A percentile compares a stretch with the other conserved stretches of the same genome.
These are phyloP conservation scores for Exserohilum rostratum DNA, from an alignment of 2,329 filamentous ascomycete genomes.

Conservation along the genomic window DNA sequence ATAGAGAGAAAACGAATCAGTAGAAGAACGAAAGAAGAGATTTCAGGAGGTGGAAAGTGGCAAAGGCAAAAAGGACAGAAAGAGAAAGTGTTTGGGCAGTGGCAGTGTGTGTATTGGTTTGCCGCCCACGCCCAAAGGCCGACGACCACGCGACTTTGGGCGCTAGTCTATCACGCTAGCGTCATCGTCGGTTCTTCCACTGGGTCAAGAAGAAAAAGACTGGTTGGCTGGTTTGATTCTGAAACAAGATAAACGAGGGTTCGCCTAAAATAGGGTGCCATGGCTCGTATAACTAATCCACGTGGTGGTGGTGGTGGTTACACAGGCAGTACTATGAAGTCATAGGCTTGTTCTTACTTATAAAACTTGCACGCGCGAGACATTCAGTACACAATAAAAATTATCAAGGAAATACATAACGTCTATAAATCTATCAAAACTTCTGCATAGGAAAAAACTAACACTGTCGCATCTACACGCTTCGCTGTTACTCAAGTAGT, in stretches of 20 bases:
- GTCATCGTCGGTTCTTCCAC: neutral
- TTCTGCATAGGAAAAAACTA: neutral
- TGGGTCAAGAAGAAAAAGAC: neutral
- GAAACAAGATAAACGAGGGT: neutral
- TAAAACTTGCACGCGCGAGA: no score
- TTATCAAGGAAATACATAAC: neutral
- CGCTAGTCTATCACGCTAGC: constrained; percentile 1
- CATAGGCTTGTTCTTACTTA: no score
- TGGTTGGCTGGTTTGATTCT: no score
- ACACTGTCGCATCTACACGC: neutral
- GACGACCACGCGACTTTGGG: neutral
- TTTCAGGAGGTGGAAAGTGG: no score
- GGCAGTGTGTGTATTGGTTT: no score
- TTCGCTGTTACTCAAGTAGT: neutral
- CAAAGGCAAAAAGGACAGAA: neutral
- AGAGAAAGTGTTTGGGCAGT: neutral
- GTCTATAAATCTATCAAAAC: constrained; percentile 14
- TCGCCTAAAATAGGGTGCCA: no score
- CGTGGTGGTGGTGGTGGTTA: no score
- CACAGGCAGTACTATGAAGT: no score
- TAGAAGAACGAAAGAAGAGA: neutral
- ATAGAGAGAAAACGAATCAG: neutral
- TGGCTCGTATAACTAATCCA: no score
- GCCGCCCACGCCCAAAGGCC: neutral
- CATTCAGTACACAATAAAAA: neutral